phyloP scores from a whole-genome alignment of 345 rosid species.

The Streptanthus diversifolius region DNA sequence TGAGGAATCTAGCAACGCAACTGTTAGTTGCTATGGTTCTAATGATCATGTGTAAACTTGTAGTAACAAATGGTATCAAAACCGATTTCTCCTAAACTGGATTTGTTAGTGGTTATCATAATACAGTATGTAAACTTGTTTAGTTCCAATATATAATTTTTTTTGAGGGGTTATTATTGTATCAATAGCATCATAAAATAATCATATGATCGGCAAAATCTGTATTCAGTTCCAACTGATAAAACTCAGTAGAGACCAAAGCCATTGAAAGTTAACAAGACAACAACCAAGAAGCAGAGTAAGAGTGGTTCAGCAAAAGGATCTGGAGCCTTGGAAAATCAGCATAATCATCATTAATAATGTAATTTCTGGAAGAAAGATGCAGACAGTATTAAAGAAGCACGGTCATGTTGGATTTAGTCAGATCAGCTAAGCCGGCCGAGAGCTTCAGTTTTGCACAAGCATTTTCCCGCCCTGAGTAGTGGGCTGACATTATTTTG shows the following conservation, averaged over 20 bases:
- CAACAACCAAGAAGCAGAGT: not conserved
- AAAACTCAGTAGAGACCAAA: too few relatives aligned
- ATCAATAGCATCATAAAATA: not conserved
- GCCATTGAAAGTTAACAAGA: not conserved
- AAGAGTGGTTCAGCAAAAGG: not conserved
- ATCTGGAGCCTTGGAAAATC: not conserved
- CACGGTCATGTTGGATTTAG: not conserved
- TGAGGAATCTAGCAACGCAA: constrained; percentile 27
- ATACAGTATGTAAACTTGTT: constrained; percentile 17
- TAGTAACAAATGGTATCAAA: constrained; percentile 14
- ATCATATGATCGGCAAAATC: too few relatives aligned
- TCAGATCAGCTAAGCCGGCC: not conserved
- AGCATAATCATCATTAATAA: not conserved
- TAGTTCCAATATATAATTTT: constrained; percentile 11
- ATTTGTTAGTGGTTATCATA: not conserved
- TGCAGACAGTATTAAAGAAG: not conserved
- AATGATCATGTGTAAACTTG: constrained; percentile 33
- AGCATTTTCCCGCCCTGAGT: too few relatives aligned
- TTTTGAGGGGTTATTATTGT: constrained; percentile 22
- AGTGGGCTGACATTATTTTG: too few relatives aligned
- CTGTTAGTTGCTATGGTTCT: constrained; percentile 32
- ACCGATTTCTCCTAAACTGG: too few relatives aligned
- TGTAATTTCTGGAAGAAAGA: too few relatives aligned
- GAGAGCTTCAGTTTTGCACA: not conserved
- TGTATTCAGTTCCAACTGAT: too few relatives aligned